phyloP scores from a whole-genome alignment of 1,284 basidiomycete genomes.

The Lignosus rhinocerotis region DNA sequence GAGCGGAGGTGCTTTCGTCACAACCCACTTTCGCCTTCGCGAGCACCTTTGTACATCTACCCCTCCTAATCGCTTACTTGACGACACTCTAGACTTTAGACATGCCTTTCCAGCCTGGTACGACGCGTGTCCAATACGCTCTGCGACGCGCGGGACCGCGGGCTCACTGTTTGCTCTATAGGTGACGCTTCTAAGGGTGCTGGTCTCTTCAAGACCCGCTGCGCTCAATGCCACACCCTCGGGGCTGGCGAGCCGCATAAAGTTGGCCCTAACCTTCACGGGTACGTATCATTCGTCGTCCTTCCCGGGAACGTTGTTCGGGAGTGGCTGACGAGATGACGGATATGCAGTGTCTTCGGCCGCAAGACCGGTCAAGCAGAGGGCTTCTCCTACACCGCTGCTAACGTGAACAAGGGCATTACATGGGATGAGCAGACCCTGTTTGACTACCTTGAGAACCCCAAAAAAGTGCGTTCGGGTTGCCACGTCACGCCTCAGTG shows the following conservation, averaged over 20 bases:
- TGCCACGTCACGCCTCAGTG: slow-evolving; percentile 22
- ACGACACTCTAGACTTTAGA: slow-evolving; percentile 32
- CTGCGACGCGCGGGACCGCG: background rate
- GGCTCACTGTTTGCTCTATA: slow-evolving; percentile 33
- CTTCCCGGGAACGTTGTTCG: background rate
- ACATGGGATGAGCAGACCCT: slow-evolving; percentile 86
- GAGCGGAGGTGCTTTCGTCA: slow-evolving; percentile 20
- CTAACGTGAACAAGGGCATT: slow-evolving; percentile 96
- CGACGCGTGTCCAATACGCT: slow-evolving; percentile 8
- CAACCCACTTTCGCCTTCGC: slow-evolving; percentile 17
- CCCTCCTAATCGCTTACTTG: slow-evolving; percentile 24
- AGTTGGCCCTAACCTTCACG: slow-evolving; percentile 95
- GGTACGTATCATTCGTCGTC: slow-evolving; percentile 47
- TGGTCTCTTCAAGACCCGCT: slow-evolving; percentile 93
- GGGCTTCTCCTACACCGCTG: slow-evolving; percentile 91
- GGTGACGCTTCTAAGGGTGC: slow-evolving; percentile 91
- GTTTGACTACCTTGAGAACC: slow-evolving; percentile 94
- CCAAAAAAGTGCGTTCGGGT: slow-evolving; percentile 78
- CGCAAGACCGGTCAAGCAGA: slow-evolving; percentile 89
- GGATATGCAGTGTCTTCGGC: slow-evolving; percentile 64
- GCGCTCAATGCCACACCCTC: slow-evolving; percentile 96
- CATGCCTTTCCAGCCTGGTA: slow-evolving; percentile 39
- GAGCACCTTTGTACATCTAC: slow-evolving; percentile 23
- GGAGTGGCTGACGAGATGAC: slow-evolving; percentile 15
- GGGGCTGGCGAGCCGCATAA: slow-evolving; percentile 83